Conservation (phyloP, 2,329 filamentous ascomycete genomes). For the Colletotrichum eremochloae region DNA sequence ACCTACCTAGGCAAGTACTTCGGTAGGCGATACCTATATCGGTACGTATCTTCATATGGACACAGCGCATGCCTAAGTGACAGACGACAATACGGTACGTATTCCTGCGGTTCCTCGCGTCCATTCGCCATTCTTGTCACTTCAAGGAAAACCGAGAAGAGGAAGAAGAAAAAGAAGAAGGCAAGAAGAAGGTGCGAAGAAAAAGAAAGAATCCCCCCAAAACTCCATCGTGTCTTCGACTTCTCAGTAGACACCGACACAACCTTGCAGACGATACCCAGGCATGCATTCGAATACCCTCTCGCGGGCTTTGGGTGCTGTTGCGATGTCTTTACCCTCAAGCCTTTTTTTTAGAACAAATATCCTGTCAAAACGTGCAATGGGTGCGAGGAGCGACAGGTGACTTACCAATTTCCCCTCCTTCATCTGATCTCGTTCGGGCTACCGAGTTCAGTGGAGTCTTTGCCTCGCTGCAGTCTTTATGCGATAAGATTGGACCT, state of each 20-base stretch:
- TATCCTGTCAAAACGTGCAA: neutral
- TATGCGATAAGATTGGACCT: slow-evolving; percentile 12
- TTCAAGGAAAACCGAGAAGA: too few relatives aligned
- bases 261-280: neutral
- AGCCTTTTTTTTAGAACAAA: slow-evolving; percentile 4
- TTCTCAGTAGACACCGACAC: neutral
- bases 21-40: too few relatives aligned
- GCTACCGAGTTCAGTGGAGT: slow-evolving; percentile 5
- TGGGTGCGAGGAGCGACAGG: slow-evolving; percentile 6
- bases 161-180: neutral
- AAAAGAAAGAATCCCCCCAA: too few relatives aligned
- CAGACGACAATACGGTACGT: slow-evolving; percentile 3
- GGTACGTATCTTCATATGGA: neutral
- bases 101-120: neutral
- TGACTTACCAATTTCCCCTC: slow-evolving; percentile 1
- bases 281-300: neutral
- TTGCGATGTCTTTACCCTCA: neutral
- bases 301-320: neutral
- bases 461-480: slow-evolving; percentile 18
- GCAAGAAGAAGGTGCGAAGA: too few relatives aligned
- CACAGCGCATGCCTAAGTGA: neutral
- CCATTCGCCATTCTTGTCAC: slow-evolving; percentile 1
- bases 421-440: slow-evolving; percentile 1
- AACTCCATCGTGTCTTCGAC: neutral
- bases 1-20: too few relatives aligned